These are phyloP conservation scores for Pseudonitzschia delicatissima DNA, from an alignment of 108 stramenopile genomes.

Conservation along the genomic window DNA sequence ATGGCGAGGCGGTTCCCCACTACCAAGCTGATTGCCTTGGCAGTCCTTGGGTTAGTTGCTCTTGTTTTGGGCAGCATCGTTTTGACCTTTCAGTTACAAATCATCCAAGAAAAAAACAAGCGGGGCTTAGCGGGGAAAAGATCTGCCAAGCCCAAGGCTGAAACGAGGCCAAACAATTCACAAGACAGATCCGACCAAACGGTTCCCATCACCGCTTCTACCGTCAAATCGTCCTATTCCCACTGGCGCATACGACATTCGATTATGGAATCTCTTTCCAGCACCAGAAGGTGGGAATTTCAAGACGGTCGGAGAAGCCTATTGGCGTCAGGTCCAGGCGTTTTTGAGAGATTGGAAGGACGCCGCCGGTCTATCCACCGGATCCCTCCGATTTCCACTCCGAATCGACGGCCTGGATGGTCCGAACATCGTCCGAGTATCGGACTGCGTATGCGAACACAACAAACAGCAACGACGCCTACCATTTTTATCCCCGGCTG, in stretches of 20 bases:
- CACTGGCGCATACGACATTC: constrained; percentile 9
- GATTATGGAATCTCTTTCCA: constrained; percentile 13
- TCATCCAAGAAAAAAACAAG: constrained; percentile 20
- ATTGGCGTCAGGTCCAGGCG: constrained; percentile 33
- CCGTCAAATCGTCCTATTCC: constrained; percentile 5
- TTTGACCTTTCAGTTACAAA: constrained; percentile 32
- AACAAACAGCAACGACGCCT: background rate
- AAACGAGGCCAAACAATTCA: background rate
- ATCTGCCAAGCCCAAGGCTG: background rate
- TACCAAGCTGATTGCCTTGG: constrained; percentile 27
- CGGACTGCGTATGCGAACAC: background rate
- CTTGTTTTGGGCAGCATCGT: constrained; percentile 35
- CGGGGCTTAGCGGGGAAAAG: background rate
- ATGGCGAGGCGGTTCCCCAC: constrained; percentile 21
- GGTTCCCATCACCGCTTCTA: no score
- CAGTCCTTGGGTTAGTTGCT: constrained; percentile 31
- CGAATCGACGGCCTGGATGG: constrained; percentile 7
- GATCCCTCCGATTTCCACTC: constrained; percentile 11
- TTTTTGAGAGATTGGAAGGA: constrained; percentile 38
- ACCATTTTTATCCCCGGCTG: constrained; percentile 7
- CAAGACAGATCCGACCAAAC: no score
- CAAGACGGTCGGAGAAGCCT: constrained; percentile 28
- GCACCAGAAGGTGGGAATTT: constrained; percentile 13
- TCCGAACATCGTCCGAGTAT: constrained; percentile 5
- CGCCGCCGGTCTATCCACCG: constrained; percentile 13